These are phyloP conservation scores for Thermoascus crustaceus DNA, from an alignment of 2,329 filamentous ascomycete genomes.

Conservation along the genomic window DNA sequence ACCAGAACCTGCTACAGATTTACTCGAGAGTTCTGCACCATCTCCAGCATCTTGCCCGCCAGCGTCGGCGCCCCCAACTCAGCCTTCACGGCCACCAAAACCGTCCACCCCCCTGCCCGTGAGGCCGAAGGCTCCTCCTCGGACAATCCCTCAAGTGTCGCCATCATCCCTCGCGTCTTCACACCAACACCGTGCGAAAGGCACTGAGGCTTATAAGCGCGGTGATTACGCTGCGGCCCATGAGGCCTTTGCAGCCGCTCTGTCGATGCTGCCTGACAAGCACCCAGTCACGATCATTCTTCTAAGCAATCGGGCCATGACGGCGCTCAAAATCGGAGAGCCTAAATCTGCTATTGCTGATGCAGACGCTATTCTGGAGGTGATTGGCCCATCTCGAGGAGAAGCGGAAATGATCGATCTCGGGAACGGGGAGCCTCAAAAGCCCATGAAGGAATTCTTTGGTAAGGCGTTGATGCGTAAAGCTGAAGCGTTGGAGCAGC, in stretches of 20 bases:
- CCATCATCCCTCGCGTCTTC: conserved; percentile 64
- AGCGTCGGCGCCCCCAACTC: conserved; percentile 24
- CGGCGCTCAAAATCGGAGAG: conserved; percentile 82
- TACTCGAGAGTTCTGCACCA: conserved; percentile 48
- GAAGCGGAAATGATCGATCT: conserved; percentile 72
- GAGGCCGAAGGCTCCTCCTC: conserved; percentile 40
- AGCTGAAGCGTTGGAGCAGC: conserved; percentile 87
- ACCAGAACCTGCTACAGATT: conserved; percentile 48
- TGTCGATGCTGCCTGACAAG: conserved; percentile 62
- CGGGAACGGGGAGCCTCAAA: conserved; percentile 53
- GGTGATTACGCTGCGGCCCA: conserved; percentile 88
- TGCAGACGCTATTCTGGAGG: conserved; percentile 66
- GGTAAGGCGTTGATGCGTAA: conserved; percentile 91
- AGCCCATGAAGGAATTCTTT: conserved; percentile 87
- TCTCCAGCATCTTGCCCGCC: conserved; percentile 26
- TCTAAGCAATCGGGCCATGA: conserved; percentile 83
- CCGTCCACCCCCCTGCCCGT: conserved; percentile 38
- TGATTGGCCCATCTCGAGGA: conserved; percentile 74
- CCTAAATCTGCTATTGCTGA: conserved; percentile 80
- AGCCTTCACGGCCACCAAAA: conserved; percentile 30
- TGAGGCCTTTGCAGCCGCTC: conserved; percentile 67
- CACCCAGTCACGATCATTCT: conserved; percentile 86
- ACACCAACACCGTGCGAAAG: conserved; percentile 67
- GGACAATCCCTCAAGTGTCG: conserved; percentile 56
- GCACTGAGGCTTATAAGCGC: conserved; percentile 84